Percentiles rank a stretch among this genome's conserved stretches.
phyloP scores from a whole-genome alignment of 2,329 filamentous ascomycete genomes.

The Ophiocordyceps robertsii region DNA sequence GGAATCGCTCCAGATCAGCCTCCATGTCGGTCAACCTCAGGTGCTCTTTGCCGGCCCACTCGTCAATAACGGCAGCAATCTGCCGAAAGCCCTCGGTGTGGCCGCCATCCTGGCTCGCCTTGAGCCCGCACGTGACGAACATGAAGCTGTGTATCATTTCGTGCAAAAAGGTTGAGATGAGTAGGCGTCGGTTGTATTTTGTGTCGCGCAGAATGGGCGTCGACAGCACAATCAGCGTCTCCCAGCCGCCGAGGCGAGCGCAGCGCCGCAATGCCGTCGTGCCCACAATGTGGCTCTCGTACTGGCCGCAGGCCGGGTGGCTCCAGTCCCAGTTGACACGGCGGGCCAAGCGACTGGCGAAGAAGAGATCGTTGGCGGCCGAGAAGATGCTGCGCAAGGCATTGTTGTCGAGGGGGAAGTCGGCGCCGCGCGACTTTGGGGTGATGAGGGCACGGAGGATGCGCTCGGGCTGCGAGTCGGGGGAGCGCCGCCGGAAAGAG shows the following conservation, averaged over 20 bases:
- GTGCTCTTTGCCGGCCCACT: conserved; percentile 43
- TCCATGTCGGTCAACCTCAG: conserved; percentile 46
- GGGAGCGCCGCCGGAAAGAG: conserved; percentile 27
- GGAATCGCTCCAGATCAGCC: conserved; percentile 44
- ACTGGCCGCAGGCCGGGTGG: conserved; percentile 31
- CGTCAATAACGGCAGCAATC: conserved; percentile 47
- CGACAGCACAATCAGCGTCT: conserved; percentile 50
- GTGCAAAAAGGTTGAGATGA: conserved; percentile 53
- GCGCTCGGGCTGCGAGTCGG: conserved; percentile 39
- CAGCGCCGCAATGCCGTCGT: conserved; percentile 45
- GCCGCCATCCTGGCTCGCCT: conserved; percentile 39
- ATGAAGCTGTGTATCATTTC: conserved; percentile 56
- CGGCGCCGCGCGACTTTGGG: conserved; percentile 28
- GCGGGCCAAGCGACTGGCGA: conserved; percentile 38
- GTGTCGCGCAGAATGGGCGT: conserved; percentile 41
- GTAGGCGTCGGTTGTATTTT: conserved; percentile 43
- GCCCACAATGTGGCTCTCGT: conserved; percentile 43
- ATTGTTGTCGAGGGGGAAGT: conserved; percentile 41
- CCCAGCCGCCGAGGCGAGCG: conserved; percentile 34
- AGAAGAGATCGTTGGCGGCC: conserved; percentile 50
- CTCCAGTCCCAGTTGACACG: conserved; percentile 52
- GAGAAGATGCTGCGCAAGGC: conserved; percentile 45
- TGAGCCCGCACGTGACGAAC: conserved; percentile 47
- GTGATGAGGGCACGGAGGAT: conserved; percentile 45
- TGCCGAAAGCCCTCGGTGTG: conserved; percentile 46